These are phyloP conservation scores for Dissophora globulifera DNA, from an alignment of 192 early-diverging fungal genomes.

Conservation along the genomic window DNA sequence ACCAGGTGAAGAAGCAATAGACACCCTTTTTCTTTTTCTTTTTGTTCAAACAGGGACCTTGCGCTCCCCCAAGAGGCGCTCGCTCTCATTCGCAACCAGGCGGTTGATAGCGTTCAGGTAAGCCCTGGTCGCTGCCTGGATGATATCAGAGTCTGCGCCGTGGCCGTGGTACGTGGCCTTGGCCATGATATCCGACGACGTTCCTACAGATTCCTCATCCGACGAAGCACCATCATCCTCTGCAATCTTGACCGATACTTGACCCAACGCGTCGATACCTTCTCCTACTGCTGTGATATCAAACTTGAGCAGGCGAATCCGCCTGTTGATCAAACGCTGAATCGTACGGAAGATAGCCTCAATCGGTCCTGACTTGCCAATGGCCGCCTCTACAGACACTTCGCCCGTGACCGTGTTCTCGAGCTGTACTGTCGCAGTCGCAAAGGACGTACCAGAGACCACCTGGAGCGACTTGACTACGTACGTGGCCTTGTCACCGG, in stretches of 20 bases:
- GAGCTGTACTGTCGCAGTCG: conserved; percentile 86
- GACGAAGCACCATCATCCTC: conserved; percentile 34
- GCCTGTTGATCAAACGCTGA: conserved; percentile 81
- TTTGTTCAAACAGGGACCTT: conserved; percentile 51
- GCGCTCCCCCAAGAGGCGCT: conserved; percentile 42
- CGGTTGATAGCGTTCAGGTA: conserved; percentile 90
- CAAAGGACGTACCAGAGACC: conserved; percentile 77
- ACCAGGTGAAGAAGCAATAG: too few species aligned
- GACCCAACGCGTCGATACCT: conserved; percentile 88
- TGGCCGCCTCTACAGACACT: conserved; percentile 77
- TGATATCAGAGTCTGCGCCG: conserved; percentile 86
- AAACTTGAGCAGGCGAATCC: conserved; percentile 83
- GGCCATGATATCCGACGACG: conserved; percentile 29
- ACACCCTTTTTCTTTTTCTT: too few species aligned
- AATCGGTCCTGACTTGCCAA: conserved; percentile 85
- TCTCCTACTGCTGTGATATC: conserved; percentile 89
- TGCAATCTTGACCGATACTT: conserved; percentile 81
- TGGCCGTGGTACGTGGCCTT: conserved; percentile 77
- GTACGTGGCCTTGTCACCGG: conserved; percentile 62
- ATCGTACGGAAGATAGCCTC: conserved; percentile 91
- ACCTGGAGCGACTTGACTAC: conserved; percentile 81
- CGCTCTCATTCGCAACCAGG: conserved; percentile 55
- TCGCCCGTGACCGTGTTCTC: conserved; percentile 62
- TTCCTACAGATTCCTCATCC: conserved; percentile 67
- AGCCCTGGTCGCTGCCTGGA: conserved; percentile 88